Evolutionary conservation across 2,329 filamentous ascomycete genomes (phyloP), one percentile per base, ranked within the genome.

Genomic region (Truncatella angustata): DNA sequence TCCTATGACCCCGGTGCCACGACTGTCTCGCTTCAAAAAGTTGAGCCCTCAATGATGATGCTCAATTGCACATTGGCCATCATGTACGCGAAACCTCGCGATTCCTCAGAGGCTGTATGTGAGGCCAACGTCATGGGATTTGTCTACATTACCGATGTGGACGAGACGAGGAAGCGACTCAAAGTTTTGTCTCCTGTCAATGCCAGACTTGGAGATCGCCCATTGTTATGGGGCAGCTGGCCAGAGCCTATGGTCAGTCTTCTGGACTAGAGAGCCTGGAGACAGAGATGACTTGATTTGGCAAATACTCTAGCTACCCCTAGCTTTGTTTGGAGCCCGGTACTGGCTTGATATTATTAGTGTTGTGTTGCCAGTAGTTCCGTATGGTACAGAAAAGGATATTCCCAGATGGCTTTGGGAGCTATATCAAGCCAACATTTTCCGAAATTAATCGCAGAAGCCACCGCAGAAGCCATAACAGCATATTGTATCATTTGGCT

Each of bases 51-150:
- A 1, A 73, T 82, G 1, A 76, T 81, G 21, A 84, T 97, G 71
- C 82, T 90, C 56, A 91, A 96, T 64, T 89, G 87, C 66, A 80
- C 96, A 1, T 74, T 97, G 7, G 91, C 93, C 0, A 86, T 99
- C 49, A 91, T 95, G 70, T 85, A 91, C 64, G 91, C 88, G 42
- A 79, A 82, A 2, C 71, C 82, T 0, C 85, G 81, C 43, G 91
- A 94, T 55, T 73, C 81, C 1, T 80, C 87, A 5, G 85, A 90
- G 44, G 80, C 83, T 1, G 85, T 97, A 40, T 82, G 90, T 11
- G 87, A 92, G 60, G 85, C 91, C 6, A 88, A 87, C 51, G 86
- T 97, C 26, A 88, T 95, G 80, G 94, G 94, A 0, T 99, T 96
- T 64, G 81, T 97, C 26, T 97, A 96, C 64, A 88, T 97, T 14